Conservation (phyloP, 139 green algal genomes). For the Nannochloris sp. region DNA sequence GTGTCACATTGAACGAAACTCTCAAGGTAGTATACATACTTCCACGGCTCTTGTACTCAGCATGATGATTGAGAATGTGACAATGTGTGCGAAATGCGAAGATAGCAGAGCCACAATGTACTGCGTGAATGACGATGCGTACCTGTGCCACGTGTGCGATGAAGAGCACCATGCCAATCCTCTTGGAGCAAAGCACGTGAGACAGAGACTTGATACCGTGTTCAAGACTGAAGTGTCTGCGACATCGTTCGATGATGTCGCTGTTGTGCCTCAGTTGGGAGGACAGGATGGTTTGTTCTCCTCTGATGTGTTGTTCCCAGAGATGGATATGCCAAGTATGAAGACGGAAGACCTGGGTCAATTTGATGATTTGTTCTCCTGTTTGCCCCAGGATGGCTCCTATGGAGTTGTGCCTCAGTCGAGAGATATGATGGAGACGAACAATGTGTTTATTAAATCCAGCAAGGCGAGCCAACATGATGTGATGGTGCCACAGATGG, state of each 20-base stretch:
- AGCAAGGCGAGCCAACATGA: no score
- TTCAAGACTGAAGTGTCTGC: not conserved
- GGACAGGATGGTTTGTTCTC: not conserved
- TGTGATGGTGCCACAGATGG: no score
- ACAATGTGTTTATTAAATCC: no score
- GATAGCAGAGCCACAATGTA: conserved; percentile 7
- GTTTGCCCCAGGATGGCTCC: not conserved
- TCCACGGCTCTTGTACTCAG: no score
- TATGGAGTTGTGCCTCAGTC: not conserved
- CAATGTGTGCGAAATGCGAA: conserved; percentile 17
- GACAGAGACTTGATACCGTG: conserved; percentile 4
- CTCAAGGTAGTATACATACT: no score
- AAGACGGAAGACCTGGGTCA: not conserved
- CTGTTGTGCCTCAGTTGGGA: conserved; percentile 14
- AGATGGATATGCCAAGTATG: no score
- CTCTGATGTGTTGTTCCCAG: no score
- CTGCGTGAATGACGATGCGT: conserved; percentile 31
- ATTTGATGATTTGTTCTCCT: not conserved
- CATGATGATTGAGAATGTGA: not conserved
- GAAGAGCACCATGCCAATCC: conserved; percentile 7
- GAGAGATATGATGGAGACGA: no score
- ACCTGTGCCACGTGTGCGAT: conserved; percentile 25
- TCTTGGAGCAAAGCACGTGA: no score
- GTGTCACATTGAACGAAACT: no score
- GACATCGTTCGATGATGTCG: conserved; percentile 6